Percentiles rank a stretch among this genome's conserved stretches.
phyloP scores from a whole-genome alignment of 768 basidiomycete genomes.

The Rhodotorula taiwanensis region DNA sequence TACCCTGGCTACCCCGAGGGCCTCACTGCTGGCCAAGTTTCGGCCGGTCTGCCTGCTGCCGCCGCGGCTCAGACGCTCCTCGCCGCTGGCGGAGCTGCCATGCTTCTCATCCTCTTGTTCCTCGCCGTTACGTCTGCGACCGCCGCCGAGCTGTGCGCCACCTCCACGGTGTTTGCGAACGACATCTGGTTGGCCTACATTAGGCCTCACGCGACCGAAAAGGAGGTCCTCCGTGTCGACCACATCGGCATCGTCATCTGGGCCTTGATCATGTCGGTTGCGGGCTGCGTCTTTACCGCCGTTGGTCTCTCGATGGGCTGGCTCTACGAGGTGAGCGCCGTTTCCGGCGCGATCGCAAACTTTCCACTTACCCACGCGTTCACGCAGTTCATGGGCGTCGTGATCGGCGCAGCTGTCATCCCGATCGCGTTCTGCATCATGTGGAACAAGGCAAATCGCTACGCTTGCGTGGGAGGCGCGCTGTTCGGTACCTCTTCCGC shows the following conservation, averaged over 20 bases:
- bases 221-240: constrained; percentile 40
- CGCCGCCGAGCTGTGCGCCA: constrained; percentile 68
- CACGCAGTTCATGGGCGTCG: constrained; percentile 52
- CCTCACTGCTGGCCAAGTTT: constrained; percentile 3
- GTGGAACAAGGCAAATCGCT: constrained; percentile 78
- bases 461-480: constrained; percentile 71
- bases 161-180: constrained; percentile 69
- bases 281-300: constrained; percentile 53
- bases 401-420: constrained; percentile 73
- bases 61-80: constrained; percentile 41
- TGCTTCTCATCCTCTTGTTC: constrained; percentile 73
- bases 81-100: constrained; percentile 74
- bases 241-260: background rate
- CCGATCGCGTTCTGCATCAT: constrained; percentile 64
- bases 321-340: constrained; percentile 7
- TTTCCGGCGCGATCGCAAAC: constrained; percentile 43
- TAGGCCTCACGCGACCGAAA: constrained; percentile 67
- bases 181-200: constrained; percentile 53
- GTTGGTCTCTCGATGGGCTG: constrained; percentile 34
- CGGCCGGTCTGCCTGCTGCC: constrained; percentile 19
- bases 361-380: constrained; percentile 38
- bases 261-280: background rate
- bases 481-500: constrained; percentile 63
- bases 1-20: constrained; percentile 8
- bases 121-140: constrained; percentile 16